Evolutionary conservation across 257 asterid genomes (phyloP).

Genomic region (Fraxinus pennsylvanica): DNA sequence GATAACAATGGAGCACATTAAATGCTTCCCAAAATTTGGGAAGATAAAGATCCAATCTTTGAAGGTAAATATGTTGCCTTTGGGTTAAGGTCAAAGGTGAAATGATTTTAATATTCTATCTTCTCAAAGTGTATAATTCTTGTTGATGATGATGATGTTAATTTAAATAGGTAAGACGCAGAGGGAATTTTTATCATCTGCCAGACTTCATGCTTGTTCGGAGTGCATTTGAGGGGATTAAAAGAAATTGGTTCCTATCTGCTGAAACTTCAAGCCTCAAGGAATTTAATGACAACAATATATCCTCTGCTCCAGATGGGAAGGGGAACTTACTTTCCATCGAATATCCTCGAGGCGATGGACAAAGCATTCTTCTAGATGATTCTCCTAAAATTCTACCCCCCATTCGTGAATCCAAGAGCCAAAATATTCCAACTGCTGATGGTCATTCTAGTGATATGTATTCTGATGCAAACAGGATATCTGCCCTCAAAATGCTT

Average conservation of each 20-base stretch:
- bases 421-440: conserved; percentile 12
- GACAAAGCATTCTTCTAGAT: conserved; percentile 11
- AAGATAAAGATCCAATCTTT: conserved; percentile 47
- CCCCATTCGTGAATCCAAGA: neutral
- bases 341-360: neutral
- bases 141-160: conserved; percentile 22
- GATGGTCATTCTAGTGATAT: conserved; percentile 25
- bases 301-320: conserved; percentile 9
- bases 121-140: neutral
- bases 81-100: neutral
- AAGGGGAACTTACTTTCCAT: conserved; percentile 14
- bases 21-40: conserved; percentile 50
- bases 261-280: conserved; percentile 41
- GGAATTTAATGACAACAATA: conserved; percentile 5
- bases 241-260: conserved; percentile 46
- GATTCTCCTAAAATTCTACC: conserved; percentile 16
- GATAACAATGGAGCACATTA: conserved; percentile 47
- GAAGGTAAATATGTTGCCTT: conserved; percentile 49
- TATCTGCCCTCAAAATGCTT: conserved; percentile 21
- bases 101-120: neutral
- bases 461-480: conserved; percentile 26
- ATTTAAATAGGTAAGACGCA: conserved; percentile 51
- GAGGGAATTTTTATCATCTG: conserved; percentile 50
- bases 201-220: conserved; percentile 58
- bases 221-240: conserved; percentile 44